Evolutionary conservation across 805 yeast genomes (phyloP).

Genomic region (Wickerhamiella australiensis): DNA sequence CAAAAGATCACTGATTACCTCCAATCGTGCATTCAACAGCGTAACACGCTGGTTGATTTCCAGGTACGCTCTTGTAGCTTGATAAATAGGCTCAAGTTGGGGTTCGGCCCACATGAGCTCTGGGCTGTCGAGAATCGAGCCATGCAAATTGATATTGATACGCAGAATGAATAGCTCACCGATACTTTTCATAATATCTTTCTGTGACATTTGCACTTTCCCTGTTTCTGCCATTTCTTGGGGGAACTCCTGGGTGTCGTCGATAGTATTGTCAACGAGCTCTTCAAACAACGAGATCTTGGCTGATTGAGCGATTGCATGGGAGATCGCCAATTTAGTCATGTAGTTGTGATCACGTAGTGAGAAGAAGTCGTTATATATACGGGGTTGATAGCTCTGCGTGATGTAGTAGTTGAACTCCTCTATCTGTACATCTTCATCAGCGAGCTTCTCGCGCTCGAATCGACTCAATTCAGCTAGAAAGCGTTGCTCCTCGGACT

Average conservation of each 20-base stretch:
- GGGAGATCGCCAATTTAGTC: conserved; percentile 85
- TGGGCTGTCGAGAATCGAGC: conserved; percentile 78
- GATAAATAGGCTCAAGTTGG: conserved; percentile 91
- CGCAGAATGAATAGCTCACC: conserved; percentile 84
- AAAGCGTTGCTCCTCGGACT: conserved; percentile 71
- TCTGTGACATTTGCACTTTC: conserved; percentile 86
- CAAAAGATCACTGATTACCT: conserved; percentile 81
- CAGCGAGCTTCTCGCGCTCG: conserved; percentile 78
- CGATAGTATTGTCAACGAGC: conserved; percentile 90
- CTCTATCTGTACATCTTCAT: conserved; percentile 86
- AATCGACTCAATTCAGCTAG: conserved; percentile 76
- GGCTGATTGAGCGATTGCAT: conserved; percentile 91
- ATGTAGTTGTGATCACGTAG: conserved; percentile 78
- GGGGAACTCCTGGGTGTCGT: conserved; percentile 94
- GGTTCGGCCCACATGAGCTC: conserved; percentile 99
- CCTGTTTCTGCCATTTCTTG: conserved; percentile 92
- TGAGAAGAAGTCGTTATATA: conserved; percentile 90
- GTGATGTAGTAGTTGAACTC: conserved; percentile 94
- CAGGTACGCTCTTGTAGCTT: conserved; percentile 88
- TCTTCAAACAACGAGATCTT: conserved; percentile 93
- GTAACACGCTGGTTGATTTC: conserved; percentile 93
- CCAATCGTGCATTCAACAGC: conserved; percentile 77
- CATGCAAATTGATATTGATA: conserved; percentile 35
- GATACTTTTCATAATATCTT: conserved; percentile 91
- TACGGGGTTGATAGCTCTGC: conserved; percentile 86